A percentile compares a stretch with the other conserved stretches of the same genome.
phyloP scores from a whole-genome alignment of 2,329 filamentous ascomycete species.

The Clonostachys solani region DNA sequence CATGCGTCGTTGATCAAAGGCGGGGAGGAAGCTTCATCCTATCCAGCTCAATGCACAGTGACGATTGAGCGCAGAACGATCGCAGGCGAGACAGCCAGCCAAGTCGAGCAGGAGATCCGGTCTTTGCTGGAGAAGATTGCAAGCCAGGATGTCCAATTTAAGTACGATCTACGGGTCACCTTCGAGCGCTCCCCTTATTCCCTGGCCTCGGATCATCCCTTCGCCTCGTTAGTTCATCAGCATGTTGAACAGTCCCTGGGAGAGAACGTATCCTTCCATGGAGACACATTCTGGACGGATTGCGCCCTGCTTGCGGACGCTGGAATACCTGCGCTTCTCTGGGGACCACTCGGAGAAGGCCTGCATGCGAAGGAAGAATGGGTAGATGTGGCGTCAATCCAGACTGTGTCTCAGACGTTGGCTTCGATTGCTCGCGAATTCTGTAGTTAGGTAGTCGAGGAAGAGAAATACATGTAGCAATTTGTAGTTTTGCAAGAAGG shows the following conservation, averaged over 20 bases:
- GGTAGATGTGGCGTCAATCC: slow-evolving; percentile 36
- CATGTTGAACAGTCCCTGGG: slow-evolving; percentile 19
- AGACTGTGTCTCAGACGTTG: slow-evolving; percentile 21
- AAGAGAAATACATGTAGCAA: too few species aligned
- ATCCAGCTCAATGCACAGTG: slow-evolving; percentile 42
- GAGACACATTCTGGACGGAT: slow-evolving; percentile 42
- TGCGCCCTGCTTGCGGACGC: slow-evolving; percentile 37
- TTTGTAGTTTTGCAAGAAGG: too few species aligned
- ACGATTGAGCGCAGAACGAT: slow-evolving; percentile 44
- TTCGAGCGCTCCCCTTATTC: slow-evolving; percentile 36
- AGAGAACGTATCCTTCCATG: slow-evolving; percentile 13
- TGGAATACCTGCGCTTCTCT: slow-evolving; percentile 41
- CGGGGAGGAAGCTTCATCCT: slow-evolving; percentile 46
- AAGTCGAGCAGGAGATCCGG: slow-evolving; percentile 28
- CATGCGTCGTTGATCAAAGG: slow-evolving; percentile 44
- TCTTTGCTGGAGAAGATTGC: slow-evolving; percentile 25
- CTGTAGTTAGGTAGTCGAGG: slow-evolving; percentile 9
- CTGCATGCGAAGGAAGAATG: slow-evolving; percentile 46
- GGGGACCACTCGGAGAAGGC: slow-evolving; percentile 41
- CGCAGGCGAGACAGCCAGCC: slow-evolving; percentile 30
- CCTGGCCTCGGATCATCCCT: slow-evolving; percentile 31
- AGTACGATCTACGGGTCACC: slow-evolving; percentile 29
- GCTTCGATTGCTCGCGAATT: slow-evolving; percentile 17
- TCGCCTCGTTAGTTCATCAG: slow-evolving; percentile 24
- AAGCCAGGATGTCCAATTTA: slow-evolving; percentile 27